Evolutionary conservation across 768 basidiomycete species (phyloP), one percentile per base, ranked within the genome.

Genomic region (Russula virescens): DNA sequence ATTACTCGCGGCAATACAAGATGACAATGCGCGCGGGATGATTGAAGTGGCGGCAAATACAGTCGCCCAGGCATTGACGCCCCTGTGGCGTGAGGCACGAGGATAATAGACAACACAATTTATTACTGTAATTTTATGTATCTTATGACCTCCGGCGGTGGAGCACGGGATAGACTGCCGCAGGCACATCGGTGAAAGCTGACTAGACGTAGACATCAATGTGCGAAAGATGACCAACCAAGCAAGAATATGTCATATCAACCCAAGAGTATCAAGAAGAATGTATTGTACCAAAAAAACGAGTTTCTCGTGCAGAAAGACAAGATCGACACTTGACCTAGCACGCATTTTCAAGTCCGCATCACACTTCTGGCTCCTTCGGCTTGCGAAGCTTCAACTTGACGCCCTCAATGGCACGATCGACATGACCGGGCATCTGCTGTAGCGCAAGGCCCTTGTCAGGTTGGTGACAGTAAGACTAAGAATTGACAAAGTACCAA

Each of bases 11-110:
- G 81, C 81, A 51, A 79, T 88, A 51, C 68, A 71, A 25, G 84
- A 88, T 62, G 84, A 84, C 52, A 74, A 78, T 50, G 80, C 84
- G 68, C 79, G 83, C 64, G 77, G 76, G 43, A 84, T 79, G 66
- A 73, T 87, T 66, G 87, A 86, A 72, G 86, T 89, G 58, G 88
- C 88, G 62, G 74, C 80, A 34, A 89, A 82, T 66, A 88, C 82
- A 25, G 88, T 88, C 2, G 82, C 86, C 5, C 88, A 91, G 69
- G 88, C 87, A 25, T 71, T 89, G 23, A 88, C 87, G 10, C 86
- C 88, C 1, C 71, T 89, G 43, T 90, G 83, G 88, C 76, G 75
- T 62, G 77, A 78, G 34, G 69, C 75, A 16, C 76, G 73, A 56
- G 74, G 70, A 21, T 58, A 50, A 35, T 74, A 63, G 75, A 21